Evolutionary conservation across 257 asterid species (phyloP).

Genomic region (Fraxinus pennsylvanica): DNA sequence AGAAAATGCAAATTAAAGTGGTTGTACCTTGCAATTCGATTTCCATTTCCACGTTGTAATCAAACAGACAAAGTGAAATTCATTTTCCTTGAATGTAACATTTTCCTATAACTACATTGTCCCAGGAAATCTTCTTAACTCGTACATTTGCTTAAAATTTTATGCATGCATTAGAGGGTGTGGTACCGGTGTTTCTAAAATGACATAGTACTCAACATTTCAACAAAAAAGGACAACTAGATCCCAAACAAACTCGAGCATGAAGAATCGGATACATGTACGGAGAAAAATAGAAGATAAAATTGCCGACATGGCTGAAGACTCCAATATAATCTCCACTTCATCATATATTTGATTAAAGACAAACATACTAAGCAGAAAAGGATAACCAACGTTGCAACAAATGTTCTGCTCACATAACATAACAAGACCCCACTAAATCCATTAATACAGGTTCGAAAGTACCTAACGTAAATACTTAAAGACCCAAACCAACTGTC

Average conservation of each 20-base stretch:
- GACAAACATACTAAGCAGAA: slow-evolving; percentile 14
- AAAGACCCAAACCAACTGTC: slow-evolving; percentile 96
- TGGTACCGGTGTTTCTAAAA: too few relatives aligned
- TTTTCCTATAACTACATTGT: too few relatives aligned
- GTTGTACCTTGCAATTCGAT: too few relatives aligned
- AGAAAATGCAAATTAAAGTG: too few relatives aligned
- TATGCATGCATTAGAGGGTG: too few relatives aligned
- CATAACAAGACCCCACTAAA: slow-evolving; percentile 4
- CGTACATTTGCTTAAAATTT: too few relatives aligned
- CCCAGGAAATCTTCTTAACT: too few relatives aligned
- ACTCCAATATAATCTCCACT: neutral
- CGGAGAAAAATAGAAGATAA: neutral
- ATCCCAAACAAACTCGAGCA: neutral
- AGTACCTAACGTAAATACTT: slow-evolving; percentile 26
- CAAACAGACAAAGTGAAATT: too few relatives aligned
- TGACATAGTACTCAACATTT: too few relatives aligned
- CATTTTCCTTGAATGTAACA: too few relatives aligned
- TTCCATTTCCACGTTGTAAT: too few relatives aligned
- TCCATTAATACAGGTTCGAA: slow-evolving; percentile 18
- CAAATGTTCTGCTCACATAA: slow-evolving; percentile 6
- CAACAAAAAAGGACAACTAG: too few relatives aligned
- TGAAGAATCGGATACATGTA: neutral
- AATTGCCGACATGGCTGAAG: neutral
- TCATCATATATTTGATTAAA: slow-evolving; percentile 16
- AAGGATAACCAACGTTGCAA: neutral